Percentiles rank a stretch among this genome's conserved stretches.
Evolutionary conservation across 441 rosid species (phyloP).

Genomic region (Aleurites moluccanus): DNA sequence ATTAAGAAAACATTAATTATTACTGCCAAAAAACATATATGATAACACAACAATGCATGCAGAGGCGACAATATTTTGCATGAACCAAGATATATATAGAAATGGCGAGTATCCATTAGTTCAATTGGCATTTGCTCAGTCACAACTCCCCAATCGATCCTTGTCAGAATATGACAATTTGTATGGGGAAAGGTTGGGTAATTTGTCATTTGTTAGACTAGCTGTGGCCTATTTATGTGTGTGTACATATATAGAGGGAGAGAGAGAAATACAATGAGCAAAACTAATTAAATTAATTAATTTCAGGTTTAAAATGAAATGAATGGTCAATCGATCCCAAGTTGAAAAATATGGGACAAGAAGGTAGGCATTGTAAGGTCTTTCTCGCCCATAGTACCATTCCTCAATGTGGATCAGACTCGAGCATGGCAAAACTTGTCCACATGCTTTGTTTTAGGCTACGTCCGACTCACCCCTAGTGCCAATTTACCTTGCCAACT

Average conservation of each 20-base stretch:
- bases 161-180: slow-evolving; percentile 7
- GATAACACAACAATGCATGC: not conserved
- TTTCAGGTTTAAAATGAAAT: not conserved
- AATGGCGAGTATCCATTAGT: not conserved
- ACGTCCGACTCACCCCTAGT: no score
- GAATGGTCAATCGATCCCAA: not conserved
- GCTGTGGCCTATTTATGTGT: not conserved
- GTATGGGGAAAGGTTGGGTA: not conserved
- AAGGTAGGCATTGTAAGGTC: slow-evolving; percentile 9
- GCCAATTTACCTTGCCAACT: no score
- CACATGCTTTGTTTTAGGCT: not conserved
- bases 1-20: not conserved
- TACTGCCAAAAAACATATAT: no score
- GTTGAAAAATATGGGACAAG: not conserved
- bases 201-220: not conserved
- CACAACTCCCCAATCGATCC: not conserved
- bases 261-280: no score
- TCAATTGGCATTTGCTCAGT: not conserved
- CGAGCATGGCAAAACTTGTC: not conserved
- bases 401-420: not conserved
- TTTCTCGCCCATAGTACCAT: slow-evolving; percentile 1
- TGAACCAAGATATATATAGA: not conserved
- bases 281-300: no score
- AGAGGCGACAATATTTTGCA: not conserved
- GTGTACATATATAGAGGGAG: no score